Evolutionary conservation across 192 early-diverging fungal genomes (phyloP), one percentile per base, ranked within the genome.

Genomic region (Coemansia sp.): DNA sequence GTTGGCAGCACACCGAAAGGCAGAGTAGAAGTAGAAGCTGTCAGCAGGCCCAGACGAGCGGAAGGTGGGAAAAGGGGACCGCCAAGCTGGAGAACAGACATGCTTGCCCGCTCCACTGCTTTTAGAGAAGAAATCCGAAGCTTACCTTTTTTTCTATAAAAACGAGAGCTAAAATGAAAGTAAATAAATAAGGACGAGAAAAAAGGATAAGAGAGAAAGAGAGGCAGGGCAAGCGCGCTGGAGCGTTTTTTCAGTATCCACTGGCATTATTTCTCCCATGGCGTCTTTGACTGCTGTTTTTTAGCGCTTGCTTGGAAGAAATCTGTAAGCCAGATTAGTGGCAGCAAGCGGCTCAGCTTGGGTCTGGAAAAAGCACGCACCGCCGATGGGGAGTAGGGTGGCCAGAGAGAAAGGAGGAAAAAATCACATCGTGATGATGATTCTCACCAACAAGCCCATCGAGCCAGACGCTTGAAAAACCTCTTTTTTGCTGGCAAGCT

Each of bases 101-200:
- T 19, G 56, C 43, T 48, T 10, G 43, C 56, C 57, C 38, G 37
- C 13, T 38, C 39, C 3, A 13, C 57, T 25, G 1, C 25, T 25
- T 25, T 25, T 25, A 25, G 25, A 59, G 32, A 59, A 38, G n/a
- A 59, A 59, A 39, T 6, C 38, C 39, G 57, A 41, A 22, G 56
- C 65, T 67, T 67, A 67, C 65, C 65, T 67, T 63, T 62, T 63
- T 67, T 67, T n/a, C 56, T 67, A 67, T 57, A 59, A 67, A 67
- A 59, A 41, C 57, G n/a, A 59, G 43, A 56, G 65, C 46, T 59
- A 67, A 41, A 59, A 63, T 19, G 46, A 57, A 55, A 67, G 56
- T 54, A 67, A 49, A 57, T 32, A 59, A 67, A 67, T 59, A 67
- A 59, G 46, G 65, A 37, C 65, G 59, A 54, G n/a, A 54, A 67